Base-by-base conservation (phyloP, 2,329 filamentous ascomycete species). In the Fusarium sublunatum region DNA sequence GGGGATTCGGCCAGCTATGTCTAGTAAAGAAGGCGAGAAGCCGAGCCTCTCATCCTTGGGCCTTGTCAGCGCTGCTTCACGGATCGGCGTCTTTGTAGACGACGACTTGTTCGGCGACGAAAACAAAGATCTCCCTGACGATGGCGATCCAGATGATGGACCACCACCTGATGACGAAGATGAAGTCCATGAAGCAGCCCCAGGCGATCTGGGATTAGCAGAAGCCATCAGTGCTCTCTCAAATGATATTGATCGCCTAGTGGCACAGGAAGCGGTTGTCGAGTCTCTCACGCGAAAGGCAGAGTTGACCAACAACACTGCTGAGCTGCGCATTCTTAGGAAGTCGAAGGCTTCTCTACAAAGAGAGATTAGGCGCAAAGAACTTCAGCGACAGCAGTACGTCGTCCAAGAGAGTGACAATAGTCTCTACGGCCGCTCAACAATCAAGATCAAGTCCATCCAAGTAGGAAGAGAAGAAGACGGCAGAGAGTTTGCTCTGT, bases 351-450 rank as follows among this genome's bases (percentile, higher is more conserved):
- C 93, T 29, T 99, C 95, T 75, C 80, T 99, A 54, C 91, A 96
- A 71, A 86, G 95, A 65, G 95, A 99, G 75, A 93, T 98, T 51
- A 87, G 92, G 53, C 88, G 93, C 31, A 99, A 98, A 74, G 94
- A 98, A 76, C 85, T 99, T 72, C 95, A 99, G 74, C 86, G 93
- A 48, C 95, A 97, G 75, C 96, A 99, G 74, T 99, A 99, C 70
- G 92, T 96, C 41, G 88, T 98, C 7, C 95, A 99, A 76, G 95
- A 99, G 77, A 97, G 93, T 72, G 96, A 99, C 74, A 99, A 97
- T 75, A 97, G 93, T 75, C 82, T 99, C 24, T 98, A 96, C 71
- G 95, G 95, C 3, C 91, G 94, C 15, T 94, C 95, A 3, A 92
- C 88, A 0, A 88, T 98, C 69, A 90, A 86, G 69, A 97, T 99